A percentile compares a stretch with the other conserved stretches of the same genome.
phyloP scores from a whole-genome alignment of 2,329 filamentous ascomycete genomes.

The Botryotinia convoluta region DNA sequence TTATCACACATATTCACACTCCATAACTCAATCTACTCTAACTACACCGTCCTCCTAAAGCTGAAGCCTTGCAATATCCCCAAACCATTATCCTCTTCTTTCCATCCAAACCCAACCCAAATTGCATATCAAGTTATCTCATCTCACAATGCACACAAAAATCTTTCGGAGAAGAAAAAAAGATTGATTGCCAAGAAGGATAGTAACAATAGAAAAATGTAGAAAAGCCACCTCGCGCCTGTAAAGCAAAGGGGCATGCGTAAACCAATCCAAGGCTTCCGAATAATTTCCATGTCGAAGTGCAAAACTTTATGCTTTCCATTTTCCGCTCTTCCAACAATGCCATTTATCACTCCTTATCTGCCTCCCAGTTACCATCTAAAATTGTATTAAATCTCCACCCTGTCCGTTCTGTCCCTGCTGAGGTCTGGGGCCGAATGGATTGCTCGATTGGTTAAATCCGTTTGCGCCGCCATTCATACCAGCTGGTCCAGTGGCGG shows the following conservation, averaged over 20 bases:
- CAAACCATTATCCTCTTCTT: constrained; percentile 2
- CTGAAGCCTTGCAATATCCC: not conserved
- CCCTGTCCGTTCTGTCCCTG: constrained; percentile 45
- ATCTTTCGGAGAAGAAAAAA: constrained; percentile 17
- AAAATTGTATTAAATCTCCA: constrained; percentile 39
- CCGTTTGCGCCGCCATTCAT: constrained; percentile 51
- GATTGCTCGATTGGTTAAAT: constrained; percentile 45
- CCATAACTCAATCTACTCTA: constrained; percentile 13
- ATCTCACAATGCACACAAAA: constrained; percentile 17
- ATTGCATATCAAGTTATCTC: constrained; percentile 24
- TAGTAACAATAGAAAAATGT: constrained; percentile 21
- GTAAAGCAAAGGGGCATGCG: constrained; percentile 11
- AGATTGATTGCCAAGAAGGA: constrained; percentile 2
- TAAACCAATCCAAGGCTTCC: constrained; percentile 16
- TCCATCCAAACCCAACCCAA: not conserved
- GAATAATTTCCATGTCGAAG: constrained; percentile 8
- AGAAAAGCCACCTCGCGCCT: constrained; percentile 20
- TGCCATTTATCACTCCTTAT: not conserved
- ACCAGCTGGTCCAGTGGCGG: constrained; percentile 55
- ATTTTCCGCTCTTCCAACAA: not conserved
- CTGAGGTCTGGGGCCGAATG: constrained; percentile 54
- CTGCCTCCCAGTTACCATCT: constrained; percentile 2
- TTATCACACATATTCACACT: constrained; percentile 7
- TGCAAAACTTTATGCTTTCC: constrained; percentile 23
- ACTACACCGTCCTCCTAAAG: constrained; percentile 16